Conservation (phyloP, 495 filamentous ascomycete genomes). For the Letharia lupina region DNA sequence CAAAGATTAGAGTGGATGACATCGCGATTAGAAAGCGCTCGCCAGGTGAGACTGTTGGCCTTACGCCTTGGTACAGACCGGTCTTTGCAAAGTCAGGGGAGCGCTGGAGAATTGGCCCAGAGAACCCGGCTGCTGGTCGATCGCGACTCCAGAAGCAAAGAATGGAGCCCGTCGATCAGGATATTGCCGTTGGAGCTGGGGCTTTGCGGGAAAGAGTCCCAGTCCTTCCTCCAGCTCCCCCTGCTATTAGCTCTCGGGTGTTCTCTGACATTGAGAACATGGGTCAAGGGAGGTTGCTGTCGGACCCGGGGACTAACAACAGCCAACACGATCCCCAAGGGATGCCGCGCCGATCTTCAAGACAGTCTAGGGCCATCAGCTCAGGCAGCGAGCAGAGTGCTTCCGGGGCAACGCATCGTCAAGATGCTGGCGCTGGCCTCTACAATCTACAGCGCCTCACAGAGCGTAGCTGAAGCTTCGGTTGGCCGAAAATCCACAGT, state of each 20-base stretch:
- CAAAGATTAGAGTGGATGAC: background rate
- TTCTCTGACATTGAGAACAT: slow-evolving; percentile 7
- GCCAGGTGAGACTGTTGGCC: background rate
- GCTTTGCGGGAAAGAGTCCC: background rate
- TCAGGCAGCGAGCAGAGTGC: slow-evolving; percentile 2
- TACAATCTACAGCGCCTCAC: background rate
- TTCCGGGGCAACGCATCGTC: background rate
- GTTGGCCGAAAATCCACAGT: background rate
- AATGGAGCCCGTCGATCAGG: background rate
- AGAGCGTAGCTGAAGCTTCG: background rate
- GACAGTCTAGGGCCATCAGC: background rate
- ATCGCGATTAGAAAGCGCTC: background rate
- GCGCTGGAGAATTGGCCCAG: background rate
- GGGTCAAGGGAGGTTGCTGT: slow-evolving; percentile 7
- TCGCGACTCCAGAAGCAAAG: background rate
- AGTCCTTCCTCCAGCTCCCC: slow-evolving; percentile 5
- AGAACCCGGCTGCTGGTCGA: background rate
- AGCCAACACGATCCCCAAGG: slow-evolving; percentile 10
- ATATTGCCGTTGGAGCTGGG: background rate
- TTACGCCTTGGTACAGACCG: background rate
- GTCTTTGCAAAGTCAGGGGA: background rate
- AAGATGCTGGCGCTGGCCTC: slow-evolving; percentile 26
- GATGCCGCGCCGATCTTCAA: slow-evolving; percentile 8
- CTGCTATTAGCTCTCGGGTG: background rate
- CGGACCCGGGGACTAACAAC: background rate